Conservation (phyloP, 495 filamentous ascomycete genomes). For the Viridothelium virens region DNA sequence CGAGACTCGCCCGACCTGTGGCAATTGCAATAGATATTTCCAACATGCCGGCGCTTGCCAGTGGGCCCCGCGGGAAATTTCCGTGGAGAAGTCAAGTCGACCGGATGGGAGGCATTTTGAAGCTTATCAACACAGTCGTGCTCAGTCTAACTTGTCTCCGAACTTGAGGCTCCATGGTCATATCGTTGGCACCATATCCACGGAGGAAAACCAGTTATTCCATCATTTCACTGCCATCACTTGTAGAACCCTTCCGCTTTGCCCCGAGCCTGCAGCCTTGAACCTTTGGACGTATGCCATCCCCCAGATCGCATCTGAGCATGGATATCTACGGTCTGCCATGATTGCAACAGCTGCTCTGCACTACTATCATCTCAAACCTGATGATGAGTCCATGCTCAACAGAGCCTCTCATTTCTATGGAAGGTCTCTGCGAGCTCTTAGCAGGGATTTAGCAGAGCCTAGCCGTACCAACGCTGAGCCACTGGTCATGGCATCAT, state of each 20-base stretch:
- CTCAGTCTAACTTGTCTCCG: background rate
- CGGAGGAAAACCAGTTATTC: background rate
- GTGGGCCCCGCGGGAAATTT: background rate
- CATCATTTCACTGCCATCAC: conserved; percentile 1
- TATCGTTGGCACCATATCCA: background rate
- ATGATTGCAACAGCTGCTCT: conserved; percentile 7
- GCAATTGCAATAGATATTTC: background rate
- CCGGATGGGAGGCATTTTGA: background rate
- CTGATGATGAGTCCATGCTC: conserved; percentile 1
- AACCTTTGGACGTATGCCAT: background rate
- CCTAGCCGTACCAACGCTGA: background rate
- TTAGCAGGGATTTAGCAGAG: background rate
- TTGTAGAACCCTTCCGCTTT: conserved; percentile 5
- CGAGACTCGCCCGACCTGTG: background rate
- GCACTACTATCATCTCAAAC: background rate
- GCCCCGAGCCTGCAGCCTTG: conserved; percentile 2
- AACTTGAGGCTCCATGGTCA: background rate
- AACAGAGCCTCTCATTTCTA: conserved; percentile 1
- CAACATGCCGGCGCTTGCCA: background rate
- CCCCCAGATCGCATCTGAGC: background rate
- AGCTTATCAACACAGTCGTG: background rate
- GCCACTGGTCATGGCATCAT: background rate
- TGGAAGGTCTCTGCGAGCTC: background rate
- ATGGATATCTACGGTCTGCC: conserved; percentile 4
- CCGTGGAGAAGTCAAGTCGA: background rate